Evolutionary conservation across 148 eudicot species (phyloP).

Genomic region (Spergularia marina): DNA sequence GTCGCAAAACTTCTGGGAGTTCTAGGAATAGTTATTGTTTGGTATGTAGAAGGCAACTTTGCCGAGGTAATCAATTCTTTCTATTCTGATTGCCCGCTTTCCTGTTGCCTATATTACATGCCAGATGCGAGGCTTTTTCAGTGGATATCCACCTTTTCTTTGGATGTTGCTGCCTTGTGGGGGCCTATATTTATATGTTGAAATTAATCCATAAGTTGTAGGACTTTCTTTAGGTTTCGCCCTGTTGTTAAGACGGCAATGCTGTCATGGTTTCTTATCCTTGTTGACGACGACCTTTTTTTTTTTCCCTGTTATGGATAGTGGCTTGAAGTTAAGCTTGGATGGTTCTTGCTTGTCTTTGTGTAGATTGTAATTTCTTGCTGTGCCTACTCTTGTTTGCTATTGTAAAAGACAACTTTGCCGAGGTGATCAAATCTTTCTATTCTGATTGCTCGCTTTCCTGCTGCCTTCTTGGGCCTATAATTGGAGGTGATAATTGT

Average conservation of each 20-base stretch:
- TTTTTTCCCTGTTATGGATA: too few species aligned
- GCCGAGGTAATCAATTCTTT: constrained; percentile 27
- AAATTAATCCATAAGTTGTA: too few species aligned
- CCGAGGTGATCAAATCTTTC: neutral
- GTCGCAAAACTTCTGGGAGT: neutral
- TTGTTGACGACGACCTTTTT: too few species aligned
- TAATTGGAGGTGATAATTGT: neutral
- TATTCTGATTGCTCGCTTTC: too few species aligned
- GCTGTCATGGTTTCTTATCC: too few species aligned
- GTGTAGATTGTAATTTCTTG: neutral
- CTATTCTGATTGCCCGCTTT: constrained; percentile 22
- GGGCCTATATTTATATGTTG: neutral
- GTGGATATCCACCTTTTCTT: neutral
- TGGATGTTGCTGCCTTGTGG: neutral
- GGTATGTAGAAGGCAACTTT: constrained; percentile 3
- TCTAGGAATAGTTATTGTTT: neutral
- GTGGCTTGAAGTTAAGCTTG: too few species aligned
- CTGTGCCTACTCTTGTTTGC: neutral
- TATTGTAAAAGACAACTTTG: neutral
- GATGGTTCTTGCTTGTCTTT: too few species aligned
- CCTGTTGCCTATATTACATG: constrained; percentile 23
- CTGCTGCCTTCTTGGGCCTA: neutral
- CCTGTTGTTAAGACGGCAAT: too few species aligned
- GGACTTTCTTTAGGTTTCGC: too few species aligned
- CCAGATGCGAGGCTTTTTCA: neutral